These are phyloP conservation scores for Neurospora tetraspora DNA, from an alignment of 495 filamentous ascomycete species.

Conservation along the genomic window DNA sequence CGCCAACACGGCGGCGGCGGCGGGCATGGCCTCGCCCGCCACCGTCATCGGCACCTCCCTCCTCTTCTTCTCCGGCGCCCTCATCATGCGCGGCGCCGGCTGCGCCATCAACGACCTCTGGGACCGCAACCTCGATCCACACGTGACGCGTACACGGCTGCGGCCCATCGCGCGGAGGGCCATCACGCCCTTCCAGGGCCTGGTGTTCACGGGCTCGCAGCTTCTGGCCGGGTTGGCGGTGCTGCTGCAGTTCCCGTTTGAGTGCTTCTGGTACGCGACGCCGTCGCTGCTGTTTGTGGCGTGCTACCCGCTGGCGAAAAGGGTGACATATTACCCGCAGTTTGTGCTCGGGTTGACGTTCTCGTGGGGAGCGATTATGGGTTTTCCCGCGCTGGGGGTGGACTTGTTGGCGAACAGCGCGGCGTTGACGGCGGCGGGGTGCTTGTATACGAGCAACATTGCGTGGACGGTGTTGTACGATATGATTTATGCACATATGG, in stretches of 20 bases:
- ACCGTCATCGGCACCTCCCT: conserved; percentile 52
- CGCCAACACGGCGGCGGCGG: conserved; percentile 18
- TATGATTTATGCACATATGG: conserved; percentile 99
- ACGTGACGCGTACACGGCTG: conserved; percentile 77
- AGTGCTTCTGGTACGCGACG: conserved; percentile 78
- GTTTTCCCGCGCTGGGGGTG: conserved; percentile 83
- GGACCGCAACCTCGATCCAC: conserved; percentile 87
- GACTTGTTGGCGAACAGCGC: conserved; percentile 59
- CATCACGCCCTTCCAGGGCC: conserved; percentile 58
- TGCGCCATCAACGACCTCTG: conserved; percentile 97
- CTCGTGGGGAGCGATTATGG: conserved; percentile 95
- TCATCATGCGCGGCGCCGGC: conserved; percentile 96
- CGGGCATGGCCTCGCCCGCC: conserved; percentile 33
- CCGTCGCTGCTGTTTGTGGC: conserved; percentile 76
- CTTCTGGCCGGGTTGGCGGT: conserved; percentile 71
- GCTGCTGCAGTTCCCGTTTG: conserved; percentile 74
- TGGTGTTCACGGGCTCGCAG: conserved; percentile 77
- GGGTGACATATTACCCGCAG: conserved; percentile 91
- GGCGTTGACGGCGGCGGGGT: conserved; percentile 56
- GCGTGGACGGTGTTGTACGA: conserved; percentile 96
- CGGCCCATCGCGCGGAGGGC: conserved; percentile 85
- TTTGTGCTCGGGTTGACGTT: conserved; percentile 86
- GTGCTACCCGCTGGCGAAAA: conserved; percentile 83
- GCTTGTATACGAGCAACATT: conserved; percentile 76
- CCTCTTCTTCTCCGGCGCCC: conserved; percentile 77